These are phyloP conservation scores for Aegilops longissima DNA, from an alignment of 176 grass and related monocot species.

Conservation along the genomic window DNA sequence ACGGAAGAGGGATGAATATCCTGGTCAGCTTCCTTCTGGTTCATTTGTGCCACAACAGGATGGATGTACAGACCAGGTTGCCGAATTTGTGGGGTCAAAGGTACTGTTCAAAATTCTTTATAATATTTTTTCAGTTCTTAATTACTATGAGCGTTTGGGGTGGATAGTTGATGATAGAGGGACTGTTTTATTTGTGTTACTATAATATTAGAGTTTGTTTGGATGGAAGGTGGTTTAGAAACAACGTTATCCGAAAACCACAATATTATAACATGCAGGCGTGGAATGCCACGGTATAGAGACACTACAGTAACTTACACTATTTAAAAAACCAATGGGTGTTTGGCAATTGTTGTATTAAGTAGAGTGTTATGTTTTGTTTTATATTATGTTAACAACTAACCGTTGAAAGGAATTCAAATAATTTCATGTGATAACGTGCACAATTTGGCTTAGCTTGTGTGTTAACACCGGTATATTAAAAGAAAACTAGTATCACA, in stretches of 20 bases:
- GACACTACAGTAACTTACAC: not conserved
- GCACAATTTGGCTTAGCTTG: not conserved
- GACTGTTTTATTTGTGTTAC: not conserved
- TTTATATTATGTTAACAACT: not conserved
- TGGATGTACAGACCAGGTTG: slow-evolving; percentile 68
- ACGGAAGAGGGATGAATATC: slow-evolving; percentile 89
- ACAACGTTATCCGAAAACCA: not conserved
- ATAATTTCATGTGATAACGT: not conserved
- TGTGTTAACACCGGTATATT: not conserved
- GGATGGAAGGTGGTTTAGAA: not conserved
- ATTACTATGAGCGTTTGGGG: not conserved
- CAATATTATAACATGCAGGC: not conserved
- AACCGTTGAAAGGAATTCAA: not conserved
- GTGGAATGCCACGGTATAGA: not conserved
- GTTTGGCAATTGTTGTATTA: not conserved
- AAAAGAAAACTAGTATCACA: not conserved
- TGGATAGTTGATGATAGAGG: not conserved
- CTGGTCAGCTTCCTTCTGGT: slow-evolving; percentile 69
- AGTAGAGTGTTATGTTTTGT: not conserved
- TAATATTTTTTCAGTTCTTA: not conserved
- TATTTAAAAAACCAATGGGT: not conserved
- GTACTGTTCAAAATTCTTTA: slow-evolving; percentile 30
- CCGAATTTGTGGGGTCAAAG: slow-evolving; percentile 61
- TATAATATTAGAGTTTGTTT: not conserved
- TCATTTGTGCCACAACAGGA: slow-evolving; percentile 95